Conservation (phyloP, 129 eudicot genomes). For the Flaveria ramosissima region DNA sequence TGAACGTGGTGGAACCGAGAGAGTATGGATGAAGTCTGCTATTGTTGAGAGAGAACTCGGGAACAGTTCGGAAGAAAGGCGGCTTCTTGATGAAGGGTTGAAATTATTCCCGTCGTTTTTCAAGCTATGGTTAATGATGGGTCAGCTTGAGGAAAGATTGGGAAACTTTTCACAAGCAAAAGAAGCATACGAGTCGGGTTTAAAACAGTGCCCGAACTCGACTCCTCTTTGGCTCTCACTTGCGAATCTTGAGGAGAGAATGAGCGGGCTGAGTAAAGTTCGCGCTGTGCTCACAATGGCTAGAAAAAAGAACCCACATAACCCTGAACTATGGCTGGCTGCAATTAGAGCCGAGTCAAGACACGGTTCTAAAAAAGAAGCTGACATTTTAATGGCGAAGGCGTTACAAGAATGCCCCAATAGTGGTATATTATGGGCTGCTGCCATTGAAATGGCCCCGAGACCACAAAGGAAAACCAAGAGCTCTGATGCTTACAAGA, state of each 20-base stretch:
- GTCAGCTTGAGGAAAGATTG: constrained; percentile 85
- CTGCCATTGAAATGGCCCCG: constrained; percentile 84
- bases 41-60: constrained; percentile 89
- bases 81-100: constrained; percentile 78
- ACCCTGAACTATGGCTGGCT: constrained; percentile 92
- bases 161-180: constrained; percentile 51
- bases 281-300: constrained; percentile 88
- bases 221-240: constrained; percentile 91
- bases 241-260: constrained; percentile 76
- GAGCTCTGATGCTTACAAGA: constrained; percentile 70
- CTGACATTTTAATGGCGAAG: constrained; percentile 85
- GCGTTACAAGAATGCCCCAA: constrained; percentile 89
- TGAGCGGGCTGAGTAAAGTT: constrained; percentile 74
- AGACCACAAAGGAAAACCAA: constrained; percentile 74
- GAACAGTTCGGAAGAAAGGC: constrained; percentile 64
- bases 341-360: constrained; percentile 76
- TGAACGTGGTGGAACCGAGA: constrained; percentile 81
- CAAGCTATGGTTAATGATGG: constrained; percentile 90
- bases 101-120: constrained; percentile 69
- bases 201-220: constrained; percentile 68
- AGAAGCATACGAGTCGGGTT: constrained; percentile 64
- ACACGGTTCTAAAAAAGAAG: constrained; percentile 81
- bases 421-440: constrained; percentile 92
- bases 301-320: constrained; percentile 83
- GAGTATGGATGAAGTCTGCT: constrained; percentile 99